Evolutionary conservation across 768 basidiomycete genomes (phyloP), one percentile per base, ranked within the genome.

Genomic region (Leccinum subgranulosum): DNA sequence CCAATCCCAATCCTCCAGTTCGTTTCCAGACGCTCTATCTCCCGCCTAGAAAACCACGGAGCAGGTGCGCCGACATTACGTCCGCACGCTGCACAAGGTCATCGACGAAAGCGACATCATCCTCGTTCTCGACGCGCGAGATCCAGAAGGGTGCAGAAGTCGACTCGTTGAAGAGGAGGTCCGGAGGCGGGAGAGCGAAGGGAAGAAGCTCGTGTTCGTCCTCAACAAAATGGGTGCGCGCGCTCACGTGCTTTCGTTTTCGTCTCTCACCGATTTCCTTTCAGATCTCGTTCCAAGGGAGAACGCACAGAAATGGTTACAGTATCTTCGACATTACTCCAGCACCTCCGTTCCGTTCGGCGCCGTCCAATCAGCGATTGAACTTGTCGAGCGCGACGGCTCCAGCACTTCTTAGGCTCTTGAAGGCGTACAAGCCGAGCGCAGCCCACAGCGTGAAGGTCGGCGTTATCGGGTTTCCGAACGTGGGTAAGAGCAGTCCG

Each of bases 161-260:
- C 80, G 88, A 52, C 79, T 96, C 39, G 94, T 98, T 4, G 97
- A 99, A 71, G 92, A 96, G 67, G 95, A 97, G 70, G 94, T 97
- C 1, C 78, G 90, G 47, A 78, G 92, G 60, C 80, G 90, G 34
- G 94, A 95, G 69, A 77, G 77, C 23, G 91, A 96, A 60, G 91
- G 94, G 8, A 99, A 99, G 78, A 90, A 86, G 69, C 76, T 98
- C 29, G 86, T 99, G 2, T 92, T 94, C 54, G 92, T 98, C 3
- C 71, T 99, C n/a, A 98, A 98, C 73, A 98, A 99, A 76, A 90
- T 97, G 56, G 96, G 96, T 94, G 59, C 56, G 86, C n/a, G 53
- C 14, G 1, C 10, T 2, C 31, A 12, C 45, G 27, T 47, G 27
- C 31, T 39, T 34, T 51, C 47, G 5, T 14, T 15, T 19, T 9